These are phyloP conservation scores for Claviceps capensis DNA, from an alignment of 2,329 filamentous ascomycete genomes.

Conservation along the genomic window DNA sequence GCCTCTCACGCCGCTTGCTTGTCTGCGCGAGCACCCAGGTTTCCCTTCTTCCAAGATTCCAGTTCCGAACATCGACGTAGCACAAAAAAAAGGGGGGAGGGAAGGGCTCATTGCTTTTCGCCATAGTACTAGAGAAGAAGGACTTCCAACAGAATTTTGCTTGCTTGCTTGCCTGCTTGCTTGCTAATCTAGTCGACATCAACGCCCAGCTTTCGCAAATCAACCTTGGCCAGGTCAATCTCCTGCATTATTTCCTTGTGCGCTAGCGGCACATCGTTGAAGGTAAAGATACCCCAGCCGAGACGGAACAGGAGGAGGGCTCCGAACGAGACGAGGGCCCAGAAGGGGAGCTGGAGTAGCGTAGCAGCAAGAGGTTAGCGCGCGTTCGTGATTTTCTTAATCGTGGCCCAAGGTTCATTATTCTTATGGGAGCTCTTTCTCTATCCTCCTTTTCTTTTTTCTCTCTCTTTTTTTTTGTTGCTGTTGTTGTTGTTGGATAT, in stretches of 20 bases:
- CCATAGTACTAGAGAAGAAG: too few relatives aligned
- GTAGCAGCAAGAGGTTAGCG: too few relatives aligned
- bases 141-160: too few relatives aligned
- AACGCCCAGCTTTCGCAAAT: conserved; percentile 61
- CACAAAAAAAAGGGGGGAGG: too few relatives aligned
- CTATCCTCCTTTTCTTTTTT: not conserved
- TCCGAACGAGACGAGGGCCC: conserved; percentile 80
- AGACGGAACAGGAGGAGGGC: conserved; percentile 85
- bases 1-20: too few relatives aligned
- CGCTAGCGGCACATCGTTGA: conserved; percentile 89
- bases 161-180: too few relatives aligned
- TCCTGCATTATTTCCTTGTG: conserved; percentile 80
- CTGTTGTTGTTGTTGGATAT: not conserved
- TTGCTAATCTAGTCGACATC: conserved; percentile 49
- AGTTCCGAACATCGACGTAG: too few relatives aligned
- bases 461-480: not conserved
- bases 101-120: too few relatives aligned
- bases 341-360: conserved; percentile 68
- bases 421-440: not conserved
- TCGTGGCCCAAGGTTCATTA: not conserved
- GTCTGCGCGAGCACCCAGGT: too few relatives aligned
- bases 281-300: conserved; percentile 84
- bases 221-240: conserved; percentile 62
- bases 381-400: too few relatives aligned
- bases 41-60: too few relatives aligned